Percentiles rank a stretch among this genome's conserved stretches.
phyloP scores from a whole-genome alignment of 306 rosid genomes.

The Comarum palustre region DNA sequence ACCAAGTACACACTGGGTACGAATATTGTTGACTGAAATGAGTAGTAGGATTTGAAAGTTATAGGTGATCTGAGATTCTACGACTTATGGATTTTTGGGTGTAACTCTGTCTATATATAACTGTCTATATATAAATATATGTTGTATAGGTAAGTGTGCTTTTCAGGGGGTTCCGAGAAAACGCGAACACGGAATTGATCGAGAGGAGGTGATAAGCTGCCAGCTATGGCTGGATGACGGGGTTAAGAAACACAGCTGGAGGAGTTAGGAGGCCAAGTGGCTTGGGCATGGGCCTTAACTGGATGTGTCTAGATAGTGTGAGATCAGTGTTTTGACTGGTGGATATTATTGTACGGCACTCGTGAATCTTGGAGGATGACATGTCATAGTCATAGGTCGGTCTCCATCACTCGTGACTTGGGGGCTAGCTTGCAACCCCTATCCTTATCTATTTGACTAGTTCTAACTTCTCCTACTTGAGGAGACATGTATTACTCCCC shows the following conservation, averaged over 20 bases:
- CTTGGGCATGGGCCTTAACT: neutral
- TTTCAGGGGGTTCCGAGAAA: neutral
- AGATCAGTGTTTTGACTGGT: neutral
- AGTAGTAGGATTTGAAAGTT: neutral
- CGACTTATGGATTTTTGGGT: neutral
- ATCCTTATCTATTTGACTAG: no score
- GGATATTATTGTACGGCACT: neutral
- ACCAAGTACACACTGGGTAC: neutral
- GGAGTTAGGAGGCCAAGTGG: neutral
- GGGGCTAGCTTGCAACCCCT: no score
- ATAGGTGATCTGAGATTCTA: neutral
- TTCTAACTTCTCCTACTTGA: no score
- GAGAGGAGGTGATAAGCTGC: neutral
- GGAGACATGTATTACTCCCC: no score
- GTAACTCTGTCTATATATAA: neutral
- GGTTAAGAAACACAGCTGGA: neutral
- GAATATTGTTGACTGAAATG: neutral
- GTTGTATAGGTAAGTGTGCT: neutral
- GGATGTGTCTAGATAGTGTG: constrained; percentile 3
- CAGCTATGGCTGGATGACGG: neutral
- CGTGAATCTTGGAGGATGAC: neutral
- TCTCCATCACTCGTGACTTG: constrained; percentile 5
- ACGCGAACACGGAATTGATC: neutral
- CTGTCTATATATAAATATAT: no score
- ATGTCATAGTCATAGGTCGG: neutral